phyloP scores from a whole-genome alignment of 495 filamentous ascomycete species.

The Eremomyces bilateralis region DNA sequence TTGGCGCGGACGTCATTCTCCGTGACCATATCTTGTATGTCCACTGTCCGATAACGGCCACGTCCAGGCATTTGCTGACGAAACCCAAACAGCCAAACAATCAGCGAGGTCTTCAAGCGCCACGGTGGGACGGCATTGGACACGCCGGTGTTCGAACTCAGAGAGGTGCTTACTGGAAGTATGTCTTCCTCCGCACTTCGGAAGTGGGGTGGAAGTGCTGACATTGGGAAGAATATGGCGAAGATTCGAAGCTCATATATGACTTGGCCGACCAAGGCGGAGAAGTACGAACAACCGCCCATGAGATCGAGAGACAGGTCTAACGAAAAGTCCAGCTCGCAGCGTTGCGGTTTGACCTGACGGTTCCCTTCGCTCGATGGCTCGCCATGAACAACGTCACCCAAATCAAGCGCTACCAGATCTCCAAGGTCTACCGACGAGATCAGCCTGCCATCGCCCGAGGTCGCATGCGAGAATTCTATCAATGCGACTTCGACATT shows the following conservation, averaged over 20 bases:
- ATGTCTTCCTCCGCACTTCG: too few species aligned
- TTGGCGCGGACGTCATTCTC: not conserved
- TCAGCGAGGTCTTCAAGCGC: constrained; percentile 70
- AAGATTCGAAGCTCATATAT: constrained; percentile 81
- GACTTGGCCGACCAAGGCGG: constrained; percentile 72
- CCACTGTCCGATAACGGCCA: constrained; percentile 32
- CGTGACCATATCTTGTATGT: not conserved
- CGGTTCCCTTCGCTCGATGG: constrained; percentile 76
- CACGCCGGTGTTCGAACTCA: constrained; percentile 53
- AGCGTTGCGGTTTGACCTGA: constrained; percentile 75
- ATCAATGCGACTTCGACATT: constrained; percentile 96
- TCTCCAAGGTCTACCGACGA: constrained; percentile 69
- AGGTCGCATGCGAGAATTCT: constrained; percentile 89
- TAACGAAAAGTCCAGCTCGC: too few species aligned
- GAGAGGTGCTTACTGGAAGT: constrained; percentile 61
- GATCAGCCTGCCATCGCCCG: constrained; percentile 70
- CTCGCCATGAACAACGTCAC: constrained; percentile 65
- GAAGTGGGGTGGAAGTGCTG: too few species aligned
- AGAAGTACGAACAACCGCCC: too few species aligned
- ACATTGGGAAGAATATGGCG: constrained; percentile 89
- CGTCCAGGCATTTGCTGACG: constrained; percentile 57
- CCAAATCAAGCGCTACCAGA: constrained; percentile 70
- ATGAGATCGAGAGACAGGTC: too few species aligned
- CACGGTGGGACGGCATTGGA: constrained; percentile 74
- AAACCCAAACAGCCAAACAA: constrained; percentile 65